These are phyloP conservation scores for Alternaria viburni DNA, from an alignment of 2,329 filamentous ascomycete genomes.

Conservation along the genomic window DNA sequence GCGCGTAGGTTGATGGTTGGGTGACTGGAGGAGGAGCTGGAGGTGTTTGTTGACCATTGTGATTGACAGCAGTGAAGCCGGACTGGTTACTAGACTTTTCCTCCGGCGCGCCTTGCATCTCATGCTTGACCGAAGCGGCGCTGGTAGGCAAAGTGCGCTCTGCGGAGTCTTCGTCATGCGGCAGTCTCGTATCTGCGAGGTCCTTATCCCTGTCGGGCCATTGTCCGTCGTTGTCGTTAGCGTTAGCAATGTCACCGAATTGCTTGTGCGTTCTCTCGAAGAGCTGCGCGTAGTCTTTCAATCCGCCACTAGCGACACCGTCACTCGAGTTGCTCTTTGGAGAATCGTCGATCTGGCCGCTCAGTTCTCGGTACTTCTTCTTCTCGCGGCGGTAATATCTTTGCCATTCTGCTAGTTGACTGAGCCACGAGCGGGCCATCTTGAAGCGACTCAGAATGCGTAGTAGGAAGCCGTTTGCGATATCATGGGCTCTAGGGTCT, in stretches of 20 bases:
- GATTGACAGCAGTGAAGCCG: constrained; percentile 21
- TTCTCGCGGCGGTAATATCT: constrained; percentile 16
- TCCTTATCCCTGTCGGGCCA: constrained; percentile 15
- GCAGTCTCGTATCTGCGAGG: constrained; percentile 17
- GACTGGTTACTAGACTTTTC: neutral
- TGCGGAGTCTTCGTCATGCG: constrained; percentile 20
- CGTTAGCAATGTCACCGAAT: constrained; percentile 20
- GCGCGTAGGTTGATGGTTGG: neutral
- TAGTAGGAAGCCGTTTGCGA: constrained; percentile 21
- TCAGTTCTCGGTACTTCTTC: constrained; percentile 18
- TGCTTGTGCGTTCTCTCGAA: constrained; percentile 31
- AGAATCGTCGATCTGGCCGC: constrained; percentile 21
- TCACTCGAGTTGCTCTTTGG: constrained; percentile 27
- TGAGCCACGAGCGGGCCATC: constrained; percentile 19
- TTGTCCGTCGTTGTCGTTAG: constrained; percentile 6
- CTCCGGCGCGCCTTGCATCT: neutral
- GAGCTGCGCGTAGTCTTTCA: constrained; percentile 22
- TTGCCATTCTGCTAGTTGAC: constrained; percentile 14
- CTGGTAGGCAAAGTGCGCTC: constrained; percentile 6
- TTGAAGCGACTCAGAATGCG: constrained; percentile 23
- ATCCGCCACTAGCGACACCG: constrained; percentile 17
- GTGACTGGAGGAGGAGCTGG: neutral
- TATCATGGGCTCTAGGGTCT: constrained; percentile 23
- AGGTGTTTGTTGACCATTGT: neutral
- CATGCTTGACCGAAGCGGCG: constrained; percentile 5